These are phyloP conservation scores for Lagerstroemia speciosa DNA, from an alignment of 345 rosid genomes.

Conservation along the genomic window DNA sequence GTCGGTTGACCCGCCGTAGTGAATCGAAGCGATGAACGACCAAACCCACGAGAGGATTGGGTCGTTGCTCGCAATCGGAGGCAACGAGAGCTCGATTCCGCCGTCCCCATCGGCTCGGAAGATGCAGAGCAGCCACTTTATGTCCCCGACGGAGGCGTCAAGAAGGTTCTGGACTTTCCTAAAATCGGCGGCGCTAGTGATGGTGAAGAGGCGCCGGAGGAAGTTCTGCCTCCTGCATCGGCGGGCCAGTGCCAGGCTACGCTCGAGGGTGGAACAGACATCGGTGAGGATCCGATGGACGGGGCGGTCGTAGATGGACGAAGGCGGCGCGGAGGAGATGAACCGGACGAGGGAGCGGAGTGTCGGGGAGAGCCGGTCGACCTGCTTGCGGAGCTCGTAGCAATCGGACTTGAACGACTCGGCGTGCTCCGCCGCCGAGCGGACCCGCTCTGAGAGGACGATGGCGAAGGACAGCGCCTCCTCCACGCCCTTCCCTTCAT, in stretches of 20 bases:
- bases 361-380: conserved; percentile 53
- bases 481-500: conserved; percentile 30
- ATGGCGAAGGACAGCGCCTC: conserved; percentile 44
- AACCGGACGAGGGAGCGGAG: conserved; percentile 51
- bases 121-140: conserved; percentile 63
- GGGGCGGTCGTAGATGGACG: conserved; percentile 66
- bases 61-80: conserved; percentile 82
- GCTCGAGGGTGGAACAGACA: conserved; percentile 46
- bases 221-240: conserved; percentile 67
- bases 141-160: conserved; percentile 78
- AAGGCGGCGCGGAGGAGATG: conserved; percentile 24
- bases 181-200: conserved; percentile 65
- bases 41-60: conserved; percentile 92
- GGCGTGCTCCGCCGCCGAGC: conserved; percentile 50
- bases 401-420: conserved; percentile 53
- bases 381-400: conserved; percentile 43
- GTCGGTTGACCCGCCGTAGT: conserved; percentile 44
- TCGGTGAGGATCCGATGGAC: conserved; percentile 60
- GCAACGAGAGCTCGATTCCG: conserved; percentile 56
- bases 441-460: conserved; percentile 50
- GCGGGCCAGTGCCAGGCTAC: conserved; percentile 48
- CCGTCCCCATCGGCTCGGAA: conserved; percentile 41
- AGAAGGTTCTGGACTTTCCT: conserved; percentile 48
- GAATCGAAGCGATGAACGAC: conserved; percentile 57
- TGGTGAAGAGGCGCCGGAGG: conserved; percentile 50